phyloP scores from a whole-genome alignment of 345 rosid genomes.

The Abelmoschus esculentus region DNA sequence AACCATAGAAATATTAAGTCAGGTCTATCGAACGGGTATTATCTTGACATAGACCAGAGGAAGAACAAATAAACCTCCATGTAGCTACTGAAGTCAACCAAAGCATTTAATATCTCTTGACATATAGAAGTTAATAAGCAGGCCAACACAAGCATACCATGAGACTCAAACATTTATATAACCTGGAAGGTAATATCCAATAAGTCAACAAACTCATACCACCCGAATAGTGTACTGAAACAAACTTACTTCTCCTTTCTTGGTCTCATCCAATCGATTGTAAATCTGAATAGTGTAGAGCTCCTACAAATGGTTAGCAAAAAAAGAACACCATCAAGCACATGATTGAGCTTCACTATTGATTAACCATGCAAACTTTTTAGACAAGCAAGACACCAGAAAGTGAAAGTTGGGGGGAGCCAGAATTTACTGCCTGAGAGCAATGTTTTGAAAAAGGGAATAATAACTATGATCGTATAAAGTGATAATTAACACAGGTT shows the following conservation, averaged over 20 bases:
- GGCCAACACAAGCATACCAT: not conserved
- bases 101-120: too few relatives aligned
- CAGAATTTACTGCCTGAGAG: not conserved
- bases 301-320: constrained; percentile 43
- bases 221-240: not conserved
- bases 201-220: not conserved
- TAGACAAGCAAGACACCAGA: not conserved
- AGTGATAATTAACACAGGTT: not conserved
- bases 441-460: not conserved
- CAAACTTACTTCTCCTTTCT: constrained; percentile 85
- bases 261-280: constrained; percentile 69
- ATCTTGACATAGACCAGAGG: too few relatives aligned
- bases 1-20: not conserved
- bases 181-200: not conserved
- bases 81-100: too few relatives aligned
- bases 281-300: constrained; percentile 64
- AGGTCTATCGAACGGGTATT: not conserved
- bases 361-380: not conserved
- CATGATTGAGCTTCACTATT: not conserved
- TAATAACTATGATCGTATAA: not conserved
- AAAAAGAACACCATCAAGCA: not conserved
- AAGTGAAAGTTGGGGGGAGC: not conserved
- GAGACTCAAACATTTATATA: not conserved
- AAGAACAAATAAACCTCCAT: too few relatives aligned
- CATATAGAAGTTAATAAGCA: too few relatives aligned